Conservation (phyloP, 2,329 filamentous ascomycete genomes). For the Trichophyton simii region DNA sequence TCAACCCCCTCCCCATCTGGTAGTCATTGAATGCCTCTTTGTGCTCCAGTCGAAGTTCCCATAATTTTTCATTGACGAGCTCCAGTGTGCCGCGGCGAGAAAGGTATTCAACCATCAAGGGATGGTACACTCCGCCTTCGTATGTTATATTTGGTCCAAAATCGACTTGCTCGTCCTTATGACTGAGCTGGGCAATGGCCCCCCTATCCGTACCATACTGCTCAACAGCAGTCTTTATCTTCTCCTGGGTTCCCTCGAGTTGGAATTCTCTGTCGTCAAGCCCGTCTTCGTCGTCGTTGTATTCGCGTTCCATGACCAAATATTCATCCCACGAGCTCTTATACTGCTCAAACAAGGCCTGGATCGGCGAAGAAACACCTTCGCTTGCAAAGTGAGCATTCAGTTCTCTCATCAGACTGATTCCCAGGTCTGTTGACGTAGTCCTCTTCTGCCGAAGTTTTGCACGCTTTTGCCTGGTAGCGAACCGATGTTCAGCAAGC, state of each 20-base stretch:
- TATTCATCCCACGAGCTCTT: slow-evolving; percentile 17
- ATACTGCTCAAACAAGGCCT: slow-evolving; percentile 14
- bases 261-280: slow-evolving; percentile 18
- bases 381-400: slow-evolving; percentile 11
- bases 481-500: background rate
- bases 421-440: slow-evolving; percentile 15
- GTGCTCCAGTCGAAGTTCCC: slow-evolving; percentile 7
- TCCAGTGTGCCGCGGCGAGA: slow-evolving; percentile 2
- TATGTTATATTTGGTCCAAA: background rate
- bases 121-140: background rate
- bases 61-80: slow-evolving; percentile 6
- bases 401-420: slow-evolving; percentile 16
- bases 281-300: slow-evolving; percentile 19
- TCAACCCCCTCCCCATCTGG: background rate
- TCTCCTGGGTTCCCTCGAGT: slow-evolving; percentile 15
- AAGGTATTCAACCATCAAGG: slow-evolving; percentile 7
- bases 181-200: background rate
- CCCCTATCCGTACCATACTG: background rate
- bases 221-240: slow-evolving; percentile 9
- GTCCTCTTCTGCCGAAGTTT: slow-evolving; percentile 18
- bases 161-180: background rate
- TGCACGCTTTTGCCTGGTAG: slow-evolving; percentile 10
- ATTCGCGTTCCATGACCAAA: slow-evolving; percentile 17
- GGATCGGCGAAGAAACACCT: slow-evolving; percentile 4
- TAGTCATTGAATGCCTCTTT: slow-evolving; percentile 4